Evolutionary conservation across 306 rosid genomes (phyloP), one percentile per base, ranked within the genome.

Genomic region (Prosopis cineraria): DNA sequence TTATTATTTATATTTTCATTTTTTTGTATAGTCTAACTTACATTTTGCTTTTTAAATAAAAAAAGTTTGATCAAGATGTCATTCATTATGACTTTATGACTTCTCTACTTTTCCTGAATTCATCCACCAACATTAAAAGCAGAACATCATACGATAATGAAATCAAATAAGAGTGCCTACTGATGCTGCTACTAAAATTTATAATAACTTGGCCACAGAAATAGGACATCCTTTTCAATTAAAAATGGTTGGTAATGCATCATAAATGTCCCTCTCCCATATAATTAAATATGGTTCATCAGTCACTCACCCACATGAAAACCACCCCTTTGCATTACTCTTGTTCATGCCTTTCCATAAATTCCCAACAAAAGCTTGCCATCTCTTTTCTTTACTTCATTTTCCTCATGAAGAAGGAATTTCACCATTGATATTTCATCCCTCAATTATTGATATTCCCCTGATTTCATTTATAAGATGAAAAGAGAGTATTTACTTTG

Each of bases 161-260:
- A 27, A 53, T 53, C 1, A 55, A 55, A 27, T 1, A 79, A 64
- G 62, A 33, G 56, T 6, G n/a, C 4, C n/a, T n/a, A n/a, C n/a
- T n/a, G n/a, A n/a, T 3, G 20, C 3, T 9, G 9, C 29, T 39
- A 10, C 43, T 2, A 52, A 52, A 7, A 52, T 52, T 20, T 7
- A 52, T 52, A 52, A 52, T 52, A 52, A 52, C 59, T 20, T 52
- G 59, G 27, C 4, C 59, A n/a, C 59, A 52, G 59, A 52, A 7
- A 52, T 75, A 66, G 84, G 84, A 50, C 86, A 74, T 55, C 79
- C 56, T 79, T 44, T 3, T 50, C 41, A 53, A 77, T 84, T 76
- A 84, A 77, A 77, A 73, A 64, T 16, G 85, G 85, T 82, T 82
- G 88, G 88, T 84, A 78, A 72, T 58, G 39, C 39, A 50, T 70